Conservation (phyloP, 2,329 filamentous ascomycete genomes). For the Curvularia hawaiiensis region DNA sequence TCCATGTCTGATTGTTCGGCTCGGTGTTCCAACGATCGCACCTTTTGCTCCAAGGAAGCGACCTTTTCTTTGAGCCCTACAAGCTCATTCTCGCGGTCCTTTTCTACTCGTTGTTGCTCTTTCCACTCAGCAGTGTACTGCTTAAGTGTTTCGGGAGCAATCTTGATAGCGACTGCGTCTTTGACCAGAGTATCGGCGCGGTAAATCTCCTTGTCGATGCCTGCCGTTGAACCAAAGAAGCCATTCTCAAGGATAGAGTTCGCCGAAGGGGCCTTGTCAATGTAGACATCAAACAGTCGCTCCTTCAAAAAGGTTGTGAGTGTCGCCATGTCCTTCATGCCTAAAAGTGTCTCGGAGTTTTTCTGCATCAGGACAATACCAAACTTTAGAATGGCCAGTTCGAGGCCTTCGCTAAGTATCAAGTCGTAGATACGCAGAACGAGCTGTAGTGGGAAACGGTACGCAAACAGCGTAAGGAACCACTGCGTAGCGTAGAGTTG, state of each 20-base stretch:
- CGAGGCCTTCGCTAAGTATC: slow-evolving; percentile 89
- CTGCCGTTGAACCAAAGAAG: slow-evolving; percentile 93
- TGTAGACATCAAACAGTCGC: slow-evolving; percentile 93
- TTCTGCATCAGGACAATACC: slow-evolving; percentile 96
- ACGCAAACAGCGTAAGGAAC: slow-evolving; percentile 98
- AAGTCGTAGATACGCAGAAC: slow-evolving; percentile 96
- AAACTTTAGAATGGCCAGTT: slow-evolving; percentile 87
- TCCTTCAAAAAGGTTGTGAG: slow-evolving; percentile 93
- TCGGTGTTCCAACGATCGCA: slow-evolving; percentile 86
- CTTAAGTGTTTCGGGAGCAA: slow-evolving; percentile 82
- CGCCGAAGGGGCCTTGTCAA: slow-evolving; percentile 91
- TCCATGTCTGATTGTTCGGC: slow-evolving; percentile 88
- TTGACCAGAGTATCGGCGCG: slow-evolving; percentile 90
- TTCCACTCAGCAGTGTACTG: slow-evolving; percentile 88
- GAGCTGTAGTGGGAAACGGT: slow-evolving; percentile 93
- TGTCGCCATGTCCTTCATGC: slow-evolving; percentile 88
- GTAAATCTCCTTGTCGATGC: slow-evolving; percentile 93
- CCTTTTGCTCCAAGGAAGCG: slow-evolving; percentile 69
- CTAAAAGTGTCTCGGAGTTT: slow-evolving; percentile 77
- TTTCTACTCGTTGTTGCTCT: slow-evolving; percentile 82
- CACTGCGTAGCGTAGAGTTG: slow-evolving; percentile 98
- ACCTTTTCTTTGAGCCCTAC: slow-evolving; percentile 66
- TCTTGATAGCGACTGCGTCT: slow-evolving; percentile 86
- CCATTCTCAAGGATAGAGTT: slow-evolving; percentile 93
- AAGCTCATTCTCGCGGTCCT: slow-evolving; percentile 81